phyloP scores from a whole-genome alignment of 176 grass and related monocot genomes.

The Hyparrhenia diplandra region DNA sequence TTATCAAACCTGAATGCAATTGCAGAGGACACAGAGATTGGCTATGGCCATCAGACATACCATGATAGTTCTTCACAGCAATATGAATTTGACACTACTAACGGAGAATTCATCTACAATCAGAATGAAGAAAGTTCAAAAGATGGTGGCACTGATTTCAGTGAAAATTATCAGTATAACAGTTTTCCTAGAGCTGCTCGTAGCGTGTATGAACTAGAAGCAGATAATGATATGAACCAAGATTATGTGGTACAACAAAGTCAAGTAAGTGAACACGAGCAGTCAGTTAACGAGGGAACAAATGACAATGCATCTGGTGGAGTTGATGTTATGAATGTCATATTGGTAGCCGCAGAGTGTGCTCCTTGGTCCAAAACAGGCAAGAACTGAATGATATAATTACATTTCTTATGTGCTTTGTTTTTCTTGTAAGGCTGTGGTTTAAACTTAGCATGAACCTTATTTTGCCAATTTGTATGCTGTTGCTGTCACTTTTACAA shows the following conservation, averaged over 20 bases:
- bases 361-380: constrained; percentile 99
- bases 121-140: constrained; percentile 34
- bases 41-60: constrained; percentile 14
- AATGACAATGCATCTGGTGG: constrained; percentile 32
- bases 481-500: neutral
- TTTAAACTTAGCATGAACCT: constrained; percentile 17
- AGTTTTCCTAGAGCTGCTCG: constrained; percentile 32
- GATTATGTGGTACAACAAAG: constrained; percentile 8
- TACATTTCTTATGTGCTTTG: neutral
- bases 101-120: constrained; percentile 30
- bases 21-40: constrained; percentile 24
- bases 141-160: constrained; percentile 17
- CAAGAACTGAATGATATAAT: constrained; percentile 28
- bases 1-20: constrained; percentile 32
- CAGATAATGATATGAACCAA: constrained; percentile 29
- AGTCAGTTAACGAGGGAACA: constrained; percentile 41
- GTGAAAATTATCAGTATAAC: constrained; percentile 9
- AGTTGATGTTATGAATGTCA: constrained; percentile 68
- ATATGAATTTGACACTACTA: constrained; percentile 26
- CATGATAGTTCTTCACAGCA: constrained; percentile 32
- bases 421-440: neutral
- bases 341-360: constrained; percentile 83
- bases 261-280: constrained; percentile 26
- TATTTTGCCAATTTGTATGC: neutral
- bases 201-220: constrained; percentile 32